phyloP scores from a whole-genome alignment of 2,329 filamentous ascomycete genomes.

The Colletotrichum orbiculare region DNA sequence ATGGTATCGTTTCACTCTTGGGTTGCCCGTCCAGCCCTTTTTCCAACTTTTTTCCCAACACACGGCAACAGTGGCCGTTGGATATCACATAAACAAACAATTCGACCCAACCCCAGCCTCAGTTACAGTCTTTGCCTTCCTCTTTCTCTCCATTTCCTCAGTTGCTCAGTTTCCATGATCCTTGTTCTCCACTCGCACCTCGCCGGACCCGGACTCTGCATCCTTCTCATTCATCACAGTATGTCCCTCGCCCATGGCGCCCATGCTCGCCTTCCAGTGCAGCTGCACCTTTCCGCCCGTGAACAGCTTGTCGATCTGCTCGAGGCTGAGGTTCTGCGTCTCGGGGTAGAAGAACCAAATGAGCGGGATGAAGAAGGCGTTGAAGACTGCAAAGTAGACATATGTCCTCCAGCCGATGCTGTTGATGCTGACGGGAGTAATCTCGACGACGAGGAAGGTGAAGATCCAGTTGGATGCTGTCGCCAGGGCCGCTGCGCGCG shows the following conservation, averaged over 20 bases:
- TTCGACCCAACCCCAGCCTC: neutral
- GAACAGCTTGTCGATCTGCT: conserved; percentile 59
- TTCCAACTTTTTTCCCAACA: neutral
- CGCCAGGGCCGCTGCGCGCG: conserved; percentile 50
- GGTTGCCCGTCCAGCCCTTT: neutral
- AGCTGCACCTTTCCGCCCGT: conserved; percentile 46
- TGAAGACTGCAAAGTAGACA: conserved; percentile 51
- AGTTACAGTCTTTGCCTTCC: neutral
- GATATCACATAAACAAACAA: conserved; percentile 13
- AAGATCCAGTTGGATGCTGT: conserved; percentile 51
- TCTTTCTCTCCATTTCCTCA: too few relatives aligned
- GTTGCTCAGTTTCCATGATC: neutral
- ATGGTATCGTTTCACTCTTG: neutral
- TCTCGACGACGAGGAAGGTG: conserved; percentile 51
- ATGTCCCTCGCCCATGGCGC: conserved; percentile 41
- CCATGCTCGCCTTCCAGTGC: conserved; percentile 47
- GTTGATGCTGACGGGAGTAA: conserved; percentile 50
- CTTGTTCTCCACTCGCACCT: conserved; percentile 34
- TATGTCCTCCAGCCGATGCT: conserved; percentile 52
- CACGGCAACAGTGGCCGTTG: conserved; percentile 7
- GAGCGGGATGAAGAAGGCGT: conserved; percentile 52
- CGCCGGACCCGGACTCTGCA: conserved; percentile 26
- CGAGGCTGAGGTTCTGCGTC: conserved; percentile 58
- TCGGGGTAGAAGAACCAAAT: conserved; percentile 62
- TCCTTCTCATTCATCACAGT: conserved; percentile 19